These are phyloP conservation scores for Rosa multiflora DNA, from an alignment of 306 rosid genomes.

Conservation along the genomic window DNA sequence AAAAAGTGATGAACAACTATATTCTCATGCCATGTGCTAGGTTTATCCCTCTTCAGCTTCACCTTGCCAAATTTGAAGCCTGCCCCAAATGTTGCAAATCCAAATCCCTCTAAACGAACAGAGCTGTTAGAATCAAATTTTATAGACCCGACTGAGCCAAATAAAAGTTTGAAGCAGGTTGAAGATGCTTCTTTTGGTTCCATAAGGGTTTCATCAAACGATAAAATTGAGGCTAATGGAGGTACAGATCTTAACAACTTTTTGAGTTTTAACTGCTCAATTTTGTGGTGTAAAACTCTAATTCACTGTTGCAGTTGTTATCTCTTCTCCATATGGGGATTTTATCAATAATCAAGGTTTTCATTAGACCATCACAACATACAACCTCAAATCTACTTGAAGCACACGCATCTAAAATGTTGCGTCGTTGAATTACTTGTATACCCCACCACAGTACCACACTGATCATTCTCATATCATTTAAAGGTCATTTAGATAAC, in stretches of 20 bases:
- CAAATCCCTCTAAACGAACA: conserved; percentile 7
- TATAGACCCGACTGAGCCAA: not conserved
- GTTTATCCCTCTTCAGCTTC: too few relatives aligned
- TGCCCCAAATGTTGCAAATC: conserved; percentile 20
- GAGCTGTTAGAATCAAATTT: conserved; percentile 4
- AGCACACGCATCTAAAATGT: not conserved
- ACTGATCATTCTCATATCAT: not conserved
- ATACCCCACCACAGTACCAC: not conserved
- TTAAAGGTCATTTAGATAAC: not conserved
- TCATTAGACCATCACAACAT: not conserved
- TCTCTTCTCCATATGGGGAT: not conserved
- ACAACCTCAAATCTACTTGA: not conserved
- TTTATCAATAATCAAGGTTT: not conserved
- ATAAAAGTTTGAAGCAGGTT: not conserved
- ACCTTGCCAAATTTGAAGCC: too few relatives aligned
- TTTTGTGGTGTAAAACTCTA: not conserved
- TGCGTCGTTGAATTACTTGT: not conserved
- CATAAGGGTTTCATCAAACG: not conserved
- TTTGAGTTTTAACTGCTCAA: not conserved
- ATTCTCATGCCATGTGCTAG: too few relatives aligned
- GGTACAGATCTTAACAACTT: conserved; percentile 30
- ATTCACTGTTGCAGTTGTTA: not conserved
- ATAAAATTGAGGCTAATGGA: conserved; percentile 14
- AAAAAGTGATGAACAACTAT: too few relatives aligned
- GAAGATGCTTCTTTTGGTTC: conserved; percentile 17